phyloP scores from a whole-genome alignment of 2,329 filamentous ascomycete genomes.

The Bipolaris sorokiniana region DNA sequence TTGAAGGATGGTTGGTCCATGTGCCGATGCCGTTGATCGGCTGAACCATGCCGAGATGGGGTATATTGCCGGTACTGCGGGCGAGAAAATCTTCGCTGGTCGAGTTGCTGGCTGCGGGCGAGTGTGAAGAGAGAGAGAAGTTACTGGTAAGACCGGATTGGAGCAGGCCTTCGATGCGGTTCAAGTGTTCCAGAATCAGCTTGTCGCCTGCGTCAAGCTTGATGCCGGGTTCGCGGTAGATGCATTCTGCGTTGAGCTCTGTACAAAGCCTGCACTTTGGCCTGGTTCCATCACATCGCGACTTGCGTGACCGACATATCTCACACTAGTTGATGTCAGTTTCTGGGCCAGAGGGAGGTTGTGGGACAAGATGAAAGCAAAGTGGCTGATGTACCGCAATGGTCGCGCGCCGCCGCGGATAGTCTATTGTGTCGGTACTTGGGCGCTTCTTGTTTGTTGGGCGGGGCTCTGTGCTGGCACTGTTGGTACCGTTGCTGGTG shows the following conservation, averaged over 20 bases:
- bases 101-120: constrained; percentile 54
- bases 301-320: constrained; percentile 80
- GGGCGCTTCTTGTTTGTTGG: constrained; percentile 46
- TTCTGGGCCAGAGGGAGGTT: neutral
- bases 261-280: constrained; percentile 86
- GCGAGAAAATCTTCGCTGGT: constrained; percentile 53
- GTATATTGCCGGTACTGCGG: constrained; percentile 47
- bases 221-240: constrained; percentile 84
- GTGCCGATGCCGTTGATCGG: constrained; percentile 68
- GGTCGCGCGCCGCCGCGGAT: constrained; percentile 50
- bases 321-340: constrained; percentile 67
- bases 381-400: constrained; percentile 45
- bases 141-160: constrained; percentile 69
- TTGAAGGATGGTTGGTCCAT: constrained; percentile 67
- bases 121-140: constrained; percentile 64
- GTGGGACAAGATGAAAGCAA: neutral
- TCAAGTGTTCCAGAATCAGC: constrained; percentile 78
- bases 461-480: constrained; percentile 33
- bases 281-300: constrained; percentile 77
- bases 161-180: constrained; percentile 78
- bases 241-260: constrained; percentile 80
- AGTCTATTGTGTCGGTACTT: constrained; percentile 52
- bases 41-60: constrained; percentile 48
- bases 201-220: constrained; percentile 88
- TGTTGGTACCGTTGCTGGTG: constrained; percentile 39